Base-by-base conservation (phyloP, 2,329 filamentous ascomycete genomes). In the Botrytis medusae region DNA sequence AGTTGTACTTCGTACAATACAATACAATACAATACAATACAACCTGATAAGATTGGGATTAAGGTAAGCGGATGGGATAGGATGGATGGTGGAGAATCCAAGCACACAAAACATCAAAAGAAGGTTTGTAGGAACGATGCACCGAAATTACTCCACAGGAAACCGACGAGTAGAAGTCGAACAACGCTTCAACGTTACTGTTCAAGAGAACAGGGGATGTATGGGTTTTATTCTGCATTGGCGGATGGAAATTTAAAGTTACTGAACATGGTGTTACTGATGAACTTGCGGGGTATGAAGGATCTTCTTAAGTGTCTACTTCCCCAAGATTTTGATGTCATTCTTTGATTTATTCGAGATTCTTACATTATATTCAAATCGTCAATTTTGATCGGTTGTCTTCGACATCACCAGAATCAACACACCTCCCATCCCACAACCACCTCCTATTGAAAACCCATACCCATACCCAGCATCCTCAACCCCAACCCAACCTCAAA, bases 401-500 rank as follows among this genome's bases (percentile, higher is more conserved):
- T n/a, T 40, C 25, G 16, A 34, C 4, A n/a, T 10, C 22, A 40
- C 60, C 22, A 25, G 20, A 32, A n/a, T 32, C 37, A 69, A 10
- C 7, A 60, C 14, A 29, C n/a, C 29, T 6, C 20, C 6, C 32
- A 29, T 12, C n/a, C 44, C 37, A 9, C 37, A 37, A 29, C 16
- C 32, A 20, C 48, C 25, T 25, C 9, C 65, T 6, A 69, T 48
- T 20, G 2, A 69, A 1, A 59, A 8, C 22, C 67, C 22, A 34
- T 8, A 92, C 79, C 84, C 96, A 76, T 9, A 37, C 8, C n/a
- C 22, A 51, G n/a, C 32, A 5, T 92, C 79, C 84, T 96, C 76
- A 89, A 91, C 82, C 89, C 92, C 81, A 88, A 90, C 74, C 91
- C 79, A 97, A 95, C 86, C 22, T 1, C 59, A 85, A 90, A 81